Evolutionary conservation across 1,139 yeast genomes (phyloP).

Genomic region (Hyphopichia wangnamkhiaoensis): DNA sequence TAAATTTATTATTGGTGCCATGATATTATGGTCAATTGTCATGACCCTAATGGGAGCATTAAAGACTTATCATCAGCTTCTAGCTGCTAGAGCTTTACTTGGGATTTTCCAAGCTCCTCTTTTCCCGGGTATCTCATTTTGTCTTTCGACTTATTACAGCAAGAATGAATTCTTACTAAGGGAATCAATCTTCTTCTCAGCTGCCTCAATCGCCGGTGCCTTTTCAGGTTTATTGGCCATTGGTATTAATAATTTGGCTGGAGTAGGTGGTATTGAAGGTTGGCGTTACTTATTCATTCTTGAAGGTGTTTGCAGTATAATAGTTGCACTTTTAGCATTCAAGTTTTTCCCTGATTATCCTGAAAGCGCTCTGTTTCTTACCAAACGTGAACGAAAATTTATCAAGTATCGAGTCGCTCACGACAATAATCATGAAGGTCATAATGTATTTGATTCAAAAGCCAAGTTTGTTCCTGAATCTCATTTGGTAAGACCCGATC

Average conservation of each 20-base stretch:
- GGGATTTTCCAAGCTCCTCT: slow-evolving; percentile 23
- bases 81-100: slow-evolving; percentile 18
- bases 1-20: slow-evolving; percentile 15
- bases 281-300: slow-evolving; percentile 44
- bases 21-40: slow-evolving; percentile 19
- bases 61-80: slow-evolving; percentile 14
- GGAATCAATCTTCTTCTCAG: slow-evolving; percentile 48
- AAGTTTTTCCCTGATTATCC: slow-evolving; percentile 1
- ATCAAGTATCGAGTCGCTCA: slow-evolving; percentile 1
- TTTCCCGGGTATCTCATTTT: slow-evolving; percentile 40
- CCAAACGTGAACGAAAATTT: not conserved
- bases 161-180: slow-evolving; percentile 43
- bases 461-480: not conserved
- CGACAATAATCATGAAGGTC: not conserved
- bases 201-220: slow-evolving; percentile 56
- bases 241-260: slow-evolving; percentile 32
- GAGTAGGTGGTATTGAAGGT: slow-evolving; percentile 30
- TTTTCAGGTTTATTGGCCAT: slow-evolving; percentile 43
- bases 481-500: not conserved
- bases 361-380: not conserved
- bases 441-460: not conserved
- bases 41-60: slow-evolving; percentile 17
- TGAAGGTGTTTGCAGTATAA: slow-evolving; percentile 39
- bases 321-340: slow-evolving; percentile 48
- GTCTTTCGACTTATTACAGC: slow-evolving; percentile 38